Evolutionary conservation across 225 moss, liverwort and hornwort species (phyloP).

Genomic region (Marchantia polymorpha): DNA sequence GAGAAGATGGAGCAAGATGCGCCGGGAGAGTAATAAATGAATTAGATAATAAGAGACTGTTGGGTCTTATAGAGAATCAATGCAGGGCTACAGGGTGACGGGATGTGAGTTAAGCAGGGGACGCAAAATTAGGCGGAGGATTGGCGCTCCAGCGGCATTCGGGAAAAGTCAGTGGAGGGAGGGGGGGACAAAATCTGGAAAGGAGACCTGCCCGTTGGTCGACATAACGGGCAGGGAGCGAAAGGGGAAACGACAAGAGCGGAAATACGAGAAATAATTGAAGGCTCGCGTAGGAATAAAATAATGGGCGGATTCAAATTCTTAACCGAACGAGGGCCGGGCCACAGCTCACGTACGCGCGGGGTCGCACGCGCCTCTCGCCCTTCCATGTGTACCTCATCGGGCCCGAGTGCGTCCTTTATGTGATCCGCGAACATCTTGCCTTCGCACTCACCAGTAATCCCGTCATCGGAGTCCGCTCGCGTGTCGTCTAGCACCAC

Average conservation of each 20-base stretch:
- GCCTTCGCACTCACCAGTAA: conserved; percentile 11
- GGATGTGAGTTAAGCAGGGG: neutral
- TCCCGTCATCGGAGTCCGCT: neutral
- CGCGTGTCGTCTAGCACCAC: conserved; percentile 16
- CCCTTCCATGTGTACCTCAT: conserved; percentile 14
- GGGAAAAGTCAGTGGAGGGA: neutral
- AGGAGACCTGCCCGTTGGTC: neutral
- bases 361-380: conserved; percentile 6
- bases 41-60: neutral
- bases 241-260: neutral
- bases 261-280: neutral
- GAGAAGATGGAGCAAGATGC: neutral
- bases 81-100: neutral
- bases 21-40: neutral
- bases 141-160: neutral
- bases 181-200: neutral
- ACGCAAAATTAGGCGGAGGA: conserved; percentile 1
- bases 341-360: conserved; percentile 14
- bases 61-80: neutral
- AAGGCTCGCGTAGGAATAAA: neutral
- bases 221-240: neutral
- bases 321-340: neutral
- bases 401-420: neutral
- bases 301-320: neutral
- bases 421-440: conserved; percentile 9